These are phyloP conservation scores for Russula vinacea DNA, from an alignment of 768 basidiomycete species.

Conservation along the genomic window DNA sequence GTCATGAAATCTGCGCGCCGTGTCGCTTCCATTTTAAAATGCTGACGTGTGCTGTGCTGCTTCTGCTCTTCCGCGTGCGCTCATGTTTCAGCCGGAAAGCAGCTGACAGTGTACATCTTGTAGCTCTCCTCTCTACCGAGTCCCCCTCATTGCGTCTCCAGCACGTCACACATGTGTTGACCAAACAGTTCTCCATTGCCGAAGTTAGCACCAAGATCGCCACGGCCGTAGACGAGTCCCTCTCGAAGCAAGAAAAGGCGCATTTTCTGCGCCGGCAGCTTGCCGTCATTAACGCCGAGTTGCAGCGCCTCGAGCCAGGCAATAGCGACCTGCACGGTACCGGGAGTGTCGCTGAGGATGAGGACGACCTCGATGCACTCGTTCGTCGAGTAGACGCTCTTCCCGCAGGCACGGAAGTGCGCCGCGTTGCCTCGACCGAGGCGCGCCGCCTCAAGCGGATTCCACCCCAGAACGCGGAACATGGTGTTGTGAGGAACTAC, in stretches of 20 bases:
- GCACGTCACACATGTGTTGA: constrained; percentile 65
- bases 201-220: constrained; percentile 82
- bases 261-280: constrained; percentile 83
- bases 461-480: constrained; percentile 87
- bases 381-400: constrained; percentile 72
- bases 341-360: constrained; percentile 47
- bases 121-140: constrained; percentile 60
- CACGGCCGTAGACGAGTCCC: constrained; percentile 72
- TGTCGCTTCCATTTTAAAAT: not conserved
- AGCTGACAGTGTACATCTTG: constrained; percentile 1
- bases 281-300: constrained; percentile 73
- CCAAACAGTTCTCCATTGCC: constrained; percentile 72
- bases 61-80: too few relatives aligned
- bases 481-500: constrained; percentile 82
- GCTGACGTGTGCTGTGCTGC: too few relatives aligned
- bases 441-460: constrained; percentile 82
- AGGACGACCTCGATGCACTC: constrained; percentile 75
- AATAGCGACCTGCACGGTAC: constrained; percentile 5
- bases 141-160: constrained; percentile 61
- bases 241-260: constrained; percentile 88
- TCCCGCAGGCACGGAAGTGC: constrained; percentile 69
- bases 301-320: constrained; percentile 49
- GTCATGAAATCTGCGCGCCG: not conserved
- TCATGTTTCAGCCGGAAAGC: not conserved
- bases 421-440: constrained; percentile 78